phyloP scores from a whole-genome alignment of 2,329 filamentous ascomycete species.

The Apiospora aurea region DNA sequence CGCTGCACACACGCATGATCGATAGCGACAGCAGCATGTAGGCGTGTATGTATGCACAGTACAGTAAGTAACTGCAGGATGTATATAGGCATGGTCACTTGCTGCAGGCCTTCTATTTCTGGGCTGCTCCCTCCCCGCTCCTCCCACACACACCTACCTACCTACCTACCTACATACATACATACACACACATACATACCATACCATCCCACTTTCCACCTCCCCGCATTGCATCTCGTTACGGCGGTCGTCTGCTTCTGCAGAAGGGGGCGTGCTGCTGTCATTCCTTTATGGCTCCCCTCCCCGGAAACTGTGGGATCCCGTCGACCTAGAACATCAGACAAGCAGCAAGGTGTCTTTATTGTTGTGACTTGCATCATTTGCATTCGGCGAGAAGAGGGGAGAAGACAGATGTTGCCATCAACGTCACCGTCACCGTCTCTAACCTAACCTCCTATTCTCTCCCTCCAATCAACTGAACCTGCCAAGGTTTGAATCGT shows the following conservation, averaged over 20 bases:
- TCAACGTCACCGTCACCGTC: background rate
- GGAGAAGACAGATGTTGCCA: background rate
- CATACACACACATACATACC: background rate
- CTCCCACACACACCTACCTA: conserved; percentile 1
- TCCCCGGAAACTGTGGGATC: conserved; percentile 6
- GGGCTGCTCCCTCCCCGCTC: conserved; percentile 15
- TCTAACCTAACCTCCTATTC: background rate
- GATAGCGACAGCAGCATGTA: background rate
- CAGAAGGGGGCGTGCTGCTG: conserved; percentile 11
- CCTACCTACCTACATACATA: too few species aligned
- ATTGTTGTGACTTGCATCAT: conserved; percentile 2
- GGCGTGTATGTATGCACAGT: background rate
- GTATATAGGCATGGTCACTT: background rate
- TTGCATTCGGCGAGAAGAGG: background rate
- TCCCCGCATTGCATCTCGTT: conserved; percentile 11
- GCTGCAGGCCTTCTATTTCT: conserved; percentile 12
- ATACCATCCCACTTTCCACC: conserved; percentile 1
- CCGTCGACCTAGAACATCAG: conserved; percentile 10
- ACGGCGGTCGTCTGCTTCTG: conserved; percentile 1
- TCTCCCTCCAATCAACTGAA: background rate
- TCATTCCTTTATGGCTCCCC: background rate
- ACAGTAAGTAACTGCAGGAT: too few species aligned
- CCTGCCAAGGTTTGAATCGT: conserved; percentile 14
- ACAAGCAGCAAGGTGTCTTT: background rate
- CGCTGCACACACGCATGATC: background rate